Percentiles rank a stretch among this genome's conserved stretches.
phyloP scores from a whole-genome alignment of 176 grass and related monocot species.

The Hordeum vulgare region DNA sequence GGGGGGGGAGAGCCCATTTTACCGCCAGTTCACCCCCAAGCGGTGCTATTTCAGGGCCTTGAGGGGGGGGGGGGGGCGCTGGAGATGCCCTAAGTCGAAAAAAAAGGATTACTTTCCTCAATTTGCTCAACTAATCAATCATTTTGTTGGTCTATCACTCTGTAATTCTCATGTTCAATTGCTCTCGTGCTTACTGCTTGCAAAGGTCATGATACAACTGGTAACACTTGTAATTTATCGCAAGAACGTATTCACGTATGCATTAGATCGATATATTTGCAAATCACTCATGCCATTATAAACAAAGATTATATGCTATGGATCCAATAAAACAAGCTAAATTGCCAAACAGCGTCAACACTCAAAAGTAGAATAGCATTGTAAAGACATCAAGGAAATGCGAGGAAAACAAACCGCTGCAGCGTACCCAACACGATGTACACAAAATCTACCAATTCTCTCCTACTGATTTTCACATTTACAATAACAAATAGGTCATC shows the following conservation, averaged over 20 bases:
- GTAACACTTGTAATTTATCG: not conserved
- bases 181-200: too few relatives aligned
- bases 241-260: not conserved
- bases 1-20: too few relatives aligned
- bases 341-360: not conserved
- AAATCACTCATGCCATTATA: not conserved
- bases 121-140: too few relatives aligned
- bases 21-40: too few relatives aligned
- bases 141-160: too few relatives aligned
- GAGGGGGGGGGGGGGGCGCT: too few relatives aligned
- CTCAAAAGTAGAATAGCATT: not conserved
- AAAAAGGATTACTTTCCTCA: too few relatives aligned
- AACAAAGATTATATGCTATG: not conserved
- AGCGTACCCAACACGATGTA: conserved; percentile 82
- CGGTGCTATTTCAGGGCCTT: too few relatives aligned
- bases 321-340: not conserved
- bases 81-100: too few relatives aligned
- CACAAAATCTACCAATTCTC: conserved; percentile 58
- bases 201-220: not conserved
- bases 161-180: too few relatives aligned
- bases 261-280: not conserved
- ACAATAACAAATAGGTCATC: conserved; percentile 5
- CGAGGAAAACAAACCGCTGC: conserved; percentile 41
- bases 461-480: conserved; percentile 73
- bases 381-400: not conserved